Evolutionary conservation across 345 rosid genomes (phyloP), one percentile per base, ranked within the genome.

Genomic region (Lepidium didymum): DNA sequence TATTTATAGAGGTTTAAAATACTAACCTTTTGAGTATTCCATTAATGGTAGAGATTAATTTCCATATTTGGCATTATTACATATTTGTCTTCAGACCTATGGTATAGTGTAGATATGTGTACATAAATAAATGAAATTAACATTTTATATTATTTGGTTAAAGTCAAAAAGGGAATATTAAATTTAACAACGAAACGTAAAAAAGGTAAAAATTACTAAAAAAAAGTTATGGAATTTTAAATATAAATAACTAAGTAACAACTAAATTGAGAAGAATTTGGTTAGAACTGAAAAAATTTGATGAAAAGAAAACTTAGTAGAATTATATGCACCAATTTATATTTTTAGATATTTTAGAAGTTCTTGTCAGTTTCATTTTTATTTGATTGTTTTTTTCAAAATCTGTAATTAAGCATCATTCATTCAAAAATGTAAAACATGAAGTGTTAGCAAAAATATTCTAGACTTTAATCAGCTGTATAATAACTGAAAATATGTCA

Each of bases 1-100:
- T 73, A 51, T 66, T 41, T 66, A 34, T 72, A 72, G 23, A 29
- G 53, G 63, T 52, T 44, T 25, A 4, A 31, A 47, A 47, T 72
- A 38, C 19, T 72, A 56, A 42, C 46, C 64, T 41, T 58, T 43
- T 50, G 54, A 36, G 33, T 49, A 10, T 18, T 58, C 77, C 72
- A 25, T 43, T 50, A 65, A 50, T 51, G 67, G 41, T 38, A 65
- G 66, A n/a, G 40, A 12, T 42, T 41, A 34, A 15, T 42, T 51
- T 66, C 62, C 50, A 57, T 66, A 11, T 35, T 54, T 66, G 41
- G 72, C 51, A 47, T 10, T 19, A 44, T 29, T 38, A 16, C 27
- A 43, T 53, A 11, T 53, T 33, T 68, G 16, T 27, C 45, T 68
- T 56, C 13, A 34, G 15, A 40, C 23, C 31, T 29, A 29, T 29